Evolutionary conservation across 2,329 filamentous ascomycete genomes (phyloP).

Genomic region (Chalaropsis thielavioides): DNA sequence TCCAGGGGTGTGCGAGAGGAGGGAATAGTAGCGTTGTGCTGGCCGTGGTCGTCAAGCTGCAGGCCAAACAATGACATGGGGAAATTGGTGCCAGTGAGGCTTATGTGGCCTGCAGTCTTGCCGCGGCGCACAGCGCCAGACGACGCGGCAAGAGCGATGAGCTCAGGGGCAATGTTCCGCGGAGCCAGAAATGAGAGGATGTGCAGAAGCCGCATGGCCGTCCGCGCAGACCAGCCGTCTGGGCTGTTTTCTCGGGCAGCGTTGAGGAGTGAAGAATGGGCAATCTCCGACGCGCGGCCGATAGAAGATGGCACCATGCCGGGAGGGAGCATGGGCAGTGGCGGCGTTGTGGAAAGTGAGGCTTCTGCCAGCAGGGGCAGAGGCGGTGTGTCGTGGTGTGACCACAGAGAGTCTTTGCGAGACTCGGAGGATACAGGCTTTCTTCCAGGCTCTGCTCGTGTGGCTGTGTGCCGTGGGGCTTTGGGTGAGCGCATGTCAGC

Average conservation of each 20-base stretch:
- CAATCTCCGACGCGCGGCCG: neutral
- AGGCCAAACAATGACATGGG: neutral
- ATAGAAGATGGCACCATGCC: neutral
- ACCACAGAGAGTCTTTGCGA: neutral
- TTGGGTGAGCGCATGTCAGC: neutral
- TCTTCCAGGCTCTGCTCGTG: neutral
- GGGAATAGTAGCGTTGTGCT: neutral
- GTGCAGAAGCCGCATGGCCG: neutral
- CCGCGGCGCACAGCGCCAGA: neutral
- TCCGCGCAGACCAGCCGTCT: neutral
- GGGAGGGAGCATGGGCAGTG: neutral
- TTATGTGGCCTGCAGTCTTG: neutral
- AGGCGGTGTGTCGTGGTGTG: neutral
- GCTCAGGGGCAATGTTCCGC: neutral
- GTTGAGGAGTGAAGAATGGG: neutral
- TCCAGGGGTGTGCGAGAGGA: neutral
- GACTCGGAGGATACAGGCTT: neutral
- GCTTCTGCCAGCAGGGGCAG: neutral
- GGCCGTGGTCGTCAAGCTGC: neutral
- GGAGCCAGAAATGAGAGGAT: neutral
- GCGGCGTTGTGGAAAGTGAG: neutral
- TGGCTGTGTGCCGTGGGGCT: neutral
- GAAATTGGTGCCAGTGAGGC: neutral
- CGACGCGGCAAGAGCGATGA: neutral
- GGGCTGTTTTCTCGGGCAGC: neutral